Base-by-base conservation (phyloP, 2,329 filamentous ascomycete species). In the Talaromyces sp. region DNA sequence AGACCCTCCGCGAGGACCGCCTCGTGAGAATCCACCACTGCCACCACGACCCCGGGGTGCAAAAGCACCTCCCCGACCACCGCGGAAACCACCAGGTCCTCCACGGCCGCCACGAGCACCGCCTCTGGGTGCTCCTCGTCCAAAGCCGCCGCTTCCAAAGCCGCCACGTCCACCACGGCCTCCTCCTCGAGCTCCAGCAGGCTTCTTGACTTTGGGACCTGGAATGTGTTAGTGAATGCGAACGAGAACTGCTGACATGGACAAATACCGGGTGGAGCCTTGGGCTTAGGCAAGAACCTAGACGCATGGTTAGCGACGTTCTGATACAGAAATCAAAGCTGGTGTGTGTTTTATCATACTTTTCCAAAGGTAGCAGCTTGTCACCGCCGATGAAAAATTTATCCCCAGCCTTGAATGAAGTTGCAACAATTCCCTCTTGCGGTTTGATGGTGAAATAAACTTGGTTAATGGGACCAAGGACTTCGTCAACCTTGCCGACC, bases 371-470 rank as follows among this genome's bases (percentile, higher is more conserved):
- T 64, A 99, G 83, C 58, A 97, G 86, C 84, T 97, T 99, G 81
- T 98, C 95, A 72, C 88, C 86, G 70, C 89, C 91, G 73, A 98
- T 96, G 83, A 88, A 99, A 81, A 99, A 96, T 81, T 96, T 96
- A 84, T 98, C 95, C 74, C 95, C 95, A 65, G 88, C 80, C 83
- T 97, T 96, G 88, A 98, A 99, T 47, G 90, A 95, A 63, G 88
- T 86, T 65, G 95, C 92, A 78, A 96, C 90, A 76, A 99, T 98
- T 70, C 95, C 95, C 76, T 98, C 93, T 75, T 92, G 88, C 59
- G 93, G 93, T 82, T 98, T 98, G 78, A 99, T 90, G 72, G 93
- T 98, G 84, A 99, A 99, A 83, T 90, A 96, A 72, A 98, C 91
- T 79, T 97, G 90, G 84, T 96, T 98, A 79, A 99, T 91, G 66